These are phyloP conservation scores for Solanum okadae DNA, from an alignment of 257 asterid species.

Conservation along the genomic window DNA sequence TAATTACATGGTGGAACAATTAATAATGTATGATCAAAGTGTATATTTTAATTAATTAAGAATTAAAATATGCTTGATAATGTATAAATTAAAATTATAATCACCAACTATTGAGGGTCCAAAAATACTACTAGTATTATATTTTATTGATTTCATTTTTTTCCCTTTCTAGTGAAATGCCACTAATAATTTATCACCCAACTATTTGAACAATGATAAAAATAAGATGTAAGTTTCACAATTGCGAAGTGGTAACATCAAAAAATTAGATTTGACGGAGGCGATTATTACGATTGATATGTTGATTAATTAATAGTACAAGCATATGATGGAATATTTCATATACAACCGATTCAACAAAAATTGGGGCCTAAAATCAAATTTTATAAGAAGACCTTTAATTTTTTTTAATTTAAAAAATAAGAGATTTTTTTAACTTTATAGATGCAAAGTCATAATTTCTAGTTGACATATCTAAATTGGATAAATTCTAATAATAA, in stretches of 20 bases:
- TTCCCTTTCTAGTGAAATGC: not conserved
- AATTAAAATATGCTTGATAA: not conserved
- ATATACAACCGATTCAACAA: not conserved
- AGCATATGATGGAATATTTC: too few relatives aligned
- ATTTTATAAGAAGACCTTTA: too few relatives aligned
- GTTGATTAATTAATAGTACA: too few relatives aligned
- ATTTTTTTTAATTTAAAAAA: too few relatives aligned
- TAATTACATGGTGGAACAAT: not conserved
- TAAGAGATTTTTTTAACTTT: not conserved
- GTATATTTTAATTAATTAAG: not conserved
- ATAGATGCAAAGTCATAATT: not conserved
- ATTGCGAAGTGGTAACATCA: not conserved
- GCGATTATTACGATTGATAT: not conserved
- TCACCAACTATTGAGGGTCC: too few relatives aligned
- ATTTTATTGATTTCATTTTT: too few relatives aligned
- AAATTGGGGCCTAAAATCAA: not conserved
- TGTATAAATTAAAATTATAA: not conserved
- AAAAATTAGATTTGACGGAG: not conserved
- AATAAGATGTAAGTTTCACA: not conserved
- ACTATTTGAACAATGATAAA: not conserved
- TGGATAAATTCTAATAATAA: not conserved
- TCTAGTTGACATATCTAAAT: too few relatives aligned
- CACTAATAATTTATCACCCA: not conserved
- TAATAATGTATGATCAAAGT: not conserved
- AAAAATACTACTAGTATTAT: not conserved